phyloP scores from a whole-genome alignment of 768 basidiomycete species.

The Podaxis carcinomalis region DNA sequence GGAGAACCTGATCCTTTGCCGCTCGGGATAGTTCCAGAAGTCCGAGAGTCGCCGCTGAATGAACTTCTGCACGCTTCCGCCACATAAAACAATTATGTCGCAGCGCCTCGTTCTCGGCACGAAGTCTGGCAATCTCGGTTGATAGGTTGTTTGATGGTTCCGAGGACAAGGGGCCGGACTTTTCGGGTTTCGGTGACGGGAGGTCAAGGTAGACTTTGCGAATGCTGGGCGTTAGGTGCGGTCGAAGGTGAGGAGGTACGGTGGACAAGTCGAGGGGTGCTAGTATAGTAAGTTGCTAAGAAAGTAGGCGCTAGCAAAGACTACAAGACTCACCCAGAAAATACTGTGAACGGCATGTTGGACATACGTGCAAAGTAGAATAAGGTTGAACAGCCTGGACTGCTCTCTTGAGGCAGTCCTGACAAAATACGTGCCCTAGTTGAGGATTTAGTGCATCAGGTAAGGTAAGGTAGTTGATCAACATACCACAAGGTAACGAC shows the following conservation, averaged over 20 bases:
- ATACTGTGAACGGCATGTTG: slow-evolving; percentile 52
- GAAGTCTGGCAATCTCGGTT: slow-evolving; percentile 35
- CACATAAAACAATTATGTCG: slow-evolving; percentile 38
- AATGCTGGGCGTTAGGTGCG: slow-evolving; percentile 52
- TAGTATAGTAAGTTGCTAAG: slow-evolving; percentile 20
- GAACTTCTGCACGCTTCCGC: slow-evolving; percentile 46
- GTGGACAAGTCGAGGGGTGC: slow-evolving; percentile 41
- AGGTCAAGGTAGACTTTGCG: slow-evolving; percentile 50
- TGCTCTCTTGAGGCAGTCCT: slow-evolving; percentile 49
- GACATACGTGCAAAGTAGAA: slow-evolving; percentile 48
- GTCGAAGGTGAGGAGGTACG: slow-evolving; percentile 56
- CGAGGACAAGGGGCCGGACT: slow-evolving; percentile 3
- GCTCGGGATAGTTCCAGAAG: slow-evolving; percentile 39
- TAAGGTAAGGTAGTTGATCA: background rate
- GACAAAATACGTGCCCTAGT: slow-evolving; percentile 64
- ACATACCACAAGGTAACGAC: slow-evolving; percentile 60
- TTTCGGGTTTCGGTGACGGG: slow-evolving; percentile 15
- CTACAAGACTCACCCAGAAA: slow-evolving; percentile 42
- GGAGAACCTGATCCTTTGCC: slow-evolving; percentile 35
- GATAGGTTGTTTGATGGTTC: slow-evolving; percentile 15
- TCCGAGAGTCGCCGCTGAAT: slow-evolving; percentile 42
- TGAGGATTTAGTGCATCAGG: background rate
- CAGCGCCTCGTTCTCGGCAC: slow-evolving; percentile 40
- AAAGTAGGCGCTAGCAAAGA: background rate
- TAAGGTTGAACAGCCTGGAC: slow-evolving; percentile 44